Conservation (phyloP, 805 yeast genomes). For the Priceomyces medius region DNA sequence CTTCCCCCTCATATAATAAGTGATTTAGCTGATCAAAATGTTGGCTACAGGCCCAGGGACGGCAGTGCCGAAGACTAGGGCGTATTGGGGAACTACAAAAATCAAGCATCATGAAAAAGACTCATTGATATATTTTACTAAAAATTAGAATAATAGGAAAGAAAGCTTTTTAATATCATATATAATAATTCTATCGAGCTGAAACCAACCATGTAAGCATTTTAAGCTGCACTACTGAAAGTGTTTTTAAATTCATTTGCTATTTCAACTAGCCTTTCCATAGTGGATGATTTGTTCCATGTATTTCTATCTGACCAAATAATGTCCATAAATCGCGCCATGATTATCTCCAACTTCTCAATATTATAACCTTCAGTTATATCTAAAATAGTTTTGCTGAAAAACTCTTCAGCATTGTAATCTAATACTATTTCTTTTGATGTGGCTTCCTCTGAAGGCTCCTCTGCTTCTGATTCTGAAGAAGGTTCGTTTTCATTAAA, state of each 20-base stretch:
- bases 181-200: background rate
- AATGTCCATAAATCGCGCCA: slow-evolving; percentile 67
- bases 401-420: slow-evolving; percentile 18
- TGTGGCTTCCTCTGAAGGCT: slow-evolving; percentile 42
- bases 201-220: background rate
- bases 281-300: slow-evolving; percentile 43
- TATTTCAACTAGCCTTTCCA: slow-evolving; percentile 28
- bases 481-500: slow-evolving; percentile 6
- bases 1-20: slow-evolving; percentile 82
- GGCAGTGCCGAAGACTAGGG: slow-evolving; percentile 71
- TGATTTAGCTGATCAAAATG: slow-evolving; percentile 70
- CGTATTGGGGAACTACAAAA: too few species aligned
- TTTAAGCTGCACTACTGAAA: background rate
- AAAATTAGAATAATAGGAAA: background rate
- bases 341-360: slow-evolving; percentile 41
- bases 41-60: slow-evolving; percentile 90
- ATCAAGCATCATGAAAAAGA: too few species aligned
- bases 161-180: slow-evolving; percentile 2
- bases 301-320: slow-evolving; percentile 65
- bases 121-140: slow-evolving; percentile 1
- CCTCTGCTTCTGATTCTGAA: slow-evolving; percentile 33
- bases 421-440: slow-evolving; percentile 49
- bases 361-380: slow-evolving; percentile 34
- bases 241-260: slow-evolving; percentile 13
- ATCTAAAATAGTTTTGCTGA: slow-evolving; percentile 24